Base-by-base conservation (phyloP, 2,329 filamentous ascomycete species). In the Aurifilum marmelostoma region DNA sequence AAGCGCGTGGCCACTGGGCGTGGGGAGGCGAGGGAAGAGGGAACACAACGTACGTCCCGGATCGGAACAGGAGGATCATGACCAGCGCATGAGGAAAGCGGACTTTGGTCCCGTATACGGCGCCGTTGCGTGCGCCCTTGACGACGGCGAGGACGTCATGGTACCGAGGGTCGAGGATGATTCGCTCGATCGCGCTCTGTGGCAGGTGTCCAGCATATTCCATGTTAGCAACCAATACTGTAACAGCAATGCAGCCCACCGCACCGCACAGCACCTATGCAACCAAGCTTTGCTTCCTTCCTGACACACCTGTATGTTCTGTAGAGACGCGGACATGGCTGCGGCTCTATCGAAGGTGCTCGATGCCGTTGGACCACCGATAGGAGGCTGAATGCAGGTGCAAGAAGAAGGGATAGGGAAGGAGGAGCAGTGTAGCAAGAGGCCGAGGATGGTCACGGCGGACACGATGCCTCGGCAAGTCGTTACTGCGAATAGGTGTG, bases 11-110 rank as follows among this genome's bases (percentile, higher is more conserved):
- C 11, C n/a, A 41, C n/a, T 41, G 18, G 34, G 34, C 59, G 12
- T 27, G 21, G 24, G 18, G 54, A 43, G 83, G 88, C 21, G 27
- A 11, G 50, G 8, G 37, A 34, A 27, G 27, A 41, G 2, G 27
- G 32, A 27, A 29, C 41, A 27, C 4, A n/a, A 85, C 88, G 76
- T 86, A 93, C 86, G 92, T 91, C 82, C 95, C 96, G 12, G 91
- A 93, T 74, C 96, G 92, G 84, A 99, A 99, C 74, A 99, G 88
- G 75, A 98, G 92, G 74, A 97, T 93, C 95, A 99, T 99, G 65
- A 99, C 96, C 74, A 99, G 87, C 71, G 96, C 96, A 83, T 99
- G 96, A 73, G 96, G 96, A 83, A 99, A 98, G 73, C 96, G 94
- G 80, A 99, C 93, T 88, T 98, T 98, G 75, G 92, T 89, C 71